These are phyloP conservation scores for Naematelia encephala DNA, from an alignment of 768 basidiomycete species.

Conservation along the genomic window DNA sequence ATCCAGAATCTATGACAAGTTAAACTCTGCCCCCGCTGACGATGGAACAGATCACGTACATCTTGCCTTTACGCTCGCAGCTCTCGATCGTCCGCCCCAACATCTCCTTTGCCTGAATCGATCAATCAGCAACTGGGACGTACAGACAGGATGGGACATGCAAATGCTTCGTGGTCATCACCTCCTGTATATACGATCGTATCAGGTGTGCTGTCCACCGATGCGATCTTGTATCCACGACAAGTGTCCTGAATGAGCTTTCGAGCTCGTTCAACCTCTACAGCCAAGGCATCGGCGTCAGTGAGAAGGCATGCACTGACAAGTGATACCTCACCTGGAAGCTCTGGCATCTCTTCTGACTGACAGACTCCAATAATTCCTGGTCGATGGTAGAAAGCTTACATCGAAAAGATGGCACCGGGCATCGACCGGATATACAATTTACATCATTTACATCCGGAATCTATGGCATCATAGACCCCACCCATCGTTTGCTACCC, in stretches of 20 bases:
- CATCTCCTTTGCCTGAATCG: conserved; percentile 58
- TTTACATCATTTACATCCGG: too few species aligned
- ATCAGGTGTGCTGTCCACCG: conserved; percentile 63
- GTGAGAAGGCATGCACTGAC: background rate
- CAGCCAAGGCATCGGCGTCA: conserved; percentile 1
- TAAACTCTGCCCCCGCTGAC: background rate
- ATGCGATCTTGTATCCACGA: conserved; percentile 57
- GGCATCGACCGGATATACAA: too few species aligned
- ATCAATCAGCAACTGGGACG: background rate
- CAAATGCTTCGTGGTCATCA: conserved; percentile 61
- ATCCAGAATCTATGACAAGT: conserved; percentile 56
- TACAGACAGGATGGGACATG: conserved; percentile 51
- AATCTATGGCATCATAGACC: too few species aligned
- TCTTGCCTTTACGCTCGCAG: conserved; percentile 50
- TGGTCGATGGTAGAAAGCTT: too few species aligned
- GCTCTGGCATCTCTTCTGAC: conserved; percentile 59
- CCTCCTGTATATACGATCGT: conserved; percentile 61
- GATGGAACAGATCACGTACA: conserved; percentile 22
- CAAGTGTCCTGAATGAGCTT: conserved; percentile 59
- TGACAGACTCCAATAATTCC: too few species aligned
- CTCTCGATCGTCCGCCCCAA: conserved; percentile 46
- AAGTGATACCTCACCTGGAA: conserved; percentile 55
- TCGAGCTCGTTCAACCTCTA: conserved; percentile 70
- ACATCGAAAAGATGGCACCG: too few species aligned
- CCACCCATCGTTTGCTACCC: too few species aligned